Conservation (phyloP, 768 basidiomycete species). For the Sistotremastrum niveocremeum region DNA sequence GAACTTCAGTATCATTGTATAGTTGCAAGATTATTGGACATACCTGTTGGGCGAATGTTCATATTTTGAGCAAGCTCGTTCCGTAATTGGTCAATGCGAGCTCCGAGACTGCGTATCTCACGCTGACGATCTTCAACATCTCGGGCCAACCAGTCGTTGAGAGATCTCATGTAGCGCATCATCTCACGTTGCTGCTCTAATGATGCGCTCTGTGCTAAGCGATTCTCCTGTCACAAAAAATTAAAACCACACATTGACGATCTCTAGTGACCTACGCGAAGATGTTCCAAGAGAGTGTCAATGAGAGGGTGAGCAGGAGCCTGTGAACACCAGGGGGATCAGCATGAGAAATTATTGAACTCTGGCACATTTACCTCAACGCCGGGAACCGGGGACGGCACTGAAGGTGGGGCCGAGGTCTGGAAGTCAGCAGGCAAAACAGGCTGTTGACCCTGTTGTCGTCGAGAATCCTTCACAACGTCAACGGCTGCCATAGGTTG, state of each 20-base stretch:
- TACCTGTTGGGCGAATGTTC: constrained; percentile 24
- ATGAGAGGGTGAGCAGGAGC: too few species aligned
- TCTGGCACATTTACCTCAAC: too few species aligned
- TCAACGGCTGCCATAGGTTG: too few species aligned
- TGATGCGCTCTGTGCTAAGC: constrained; percentile 56
- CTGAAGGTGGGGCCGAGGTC: too few species aligned
- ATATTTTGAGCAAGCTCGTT: constrained; percentile 30
- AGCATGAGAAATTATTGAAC: too few species aligned
- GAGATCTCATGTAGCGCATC: constrained; percentile 61
- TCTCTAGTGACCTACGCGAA: constrained; percentile 7
- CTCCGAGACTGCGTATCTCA: constrained; percentile 53
- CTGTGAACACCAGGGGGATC: too few species aligned
- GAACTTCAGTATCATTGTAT: too few species aligned
- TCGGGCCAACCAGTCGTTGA: constrained; percentile 69
- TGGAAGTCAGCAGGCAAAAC: too few species aligned
- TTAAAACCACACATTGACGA: not conserved
- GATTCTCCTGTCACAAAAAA: constrained; percentile 46
- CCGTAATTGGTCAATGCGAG: constrained; percentile 39
- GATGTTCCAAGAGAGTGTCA: not conserved
- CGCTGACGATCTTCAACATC: constrained; percentile 70
- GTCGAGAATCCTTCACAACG: too few species aligned
- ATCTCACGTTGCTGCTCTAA: constrained; percentile 70
- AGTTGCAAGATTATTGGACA: constrained; percentile 4
- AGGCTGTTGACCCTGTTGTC: too few species aligned
- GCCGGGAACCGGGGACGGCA: too few species aligned